Conservation (phyloP, 2,329 filamentous ascomycete genomes). For the Mycocentrospora acerina region DNA sequence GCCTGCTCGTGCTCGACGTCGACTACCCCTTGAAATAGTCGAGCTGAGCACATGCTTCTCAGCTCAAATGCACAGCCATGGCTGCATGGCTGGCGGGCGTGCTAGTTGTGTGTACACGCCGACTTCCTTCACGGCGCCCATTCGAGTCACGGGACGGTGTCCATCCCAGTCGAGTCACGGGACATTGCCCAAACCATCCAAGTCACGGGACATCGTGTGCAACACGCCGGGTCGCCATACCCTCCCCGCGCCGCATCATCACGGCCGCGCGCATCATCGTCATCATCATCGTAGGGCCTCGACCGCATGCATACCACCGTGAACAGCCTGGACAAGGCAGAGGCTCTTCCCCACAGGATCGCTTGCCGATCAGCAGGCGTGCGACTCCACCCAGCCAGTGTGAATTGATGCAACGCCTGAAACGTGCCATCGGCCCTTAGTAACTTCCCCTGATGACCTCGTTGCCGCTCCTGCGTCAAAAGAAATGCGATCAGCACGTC, state of each 20-base stretch:
- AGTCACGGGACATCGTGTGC: too few relatives aligned
- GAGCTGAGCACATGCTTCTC: too few relatives aligned
- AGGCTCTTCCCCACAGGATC: slow-evolving; percentile 13
- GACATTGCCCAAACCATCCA: too few relatives aligned
- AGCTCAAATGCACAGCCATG: too few relatives aligned
- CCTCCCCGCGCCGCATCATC: too few relatives aligned
- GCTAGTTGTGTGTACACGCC: too few relatives aligned
- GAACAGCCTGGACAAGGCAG: background rate
- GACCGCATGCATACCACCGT: background rate
- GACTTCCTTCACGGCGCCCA: slow-evolving; percentile 9
- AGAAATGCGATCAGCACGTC: slow-evolving; percentile 26
- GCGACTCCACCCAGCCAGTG: slow-evolving; percentile 12
- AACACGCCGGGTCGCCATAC: too few relatives aligned
- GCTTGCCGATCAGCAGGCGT: slow-evolving; percentile 10
- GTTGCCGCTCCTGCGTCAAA: slow-evolving; percentile 30
- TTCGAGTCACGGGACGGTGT: slow-evolving; percentile 6
- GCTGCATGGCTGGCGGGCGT: too few relatives aligned
- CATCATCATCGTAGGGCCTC: background rate
- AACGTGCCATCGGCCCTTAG: slow-evolving; percentile 25
- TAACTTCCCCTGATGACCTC: slow-evolving; percentile 34
- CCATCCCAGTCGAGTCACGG: too few relatives aligned
- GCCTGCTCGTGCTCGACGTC: too few relatives aligned
- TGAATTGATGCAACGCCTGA: slow-evolving; percentile 32
- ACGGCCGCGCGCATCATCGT: background rate
- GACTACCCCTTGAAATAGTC: too few relatives aligned